These are phyloP conservation scores for Paraurostyla sp. DNA, from an alignment of 73 alveolate genomes.

Conservation along the genomic window DNA sequence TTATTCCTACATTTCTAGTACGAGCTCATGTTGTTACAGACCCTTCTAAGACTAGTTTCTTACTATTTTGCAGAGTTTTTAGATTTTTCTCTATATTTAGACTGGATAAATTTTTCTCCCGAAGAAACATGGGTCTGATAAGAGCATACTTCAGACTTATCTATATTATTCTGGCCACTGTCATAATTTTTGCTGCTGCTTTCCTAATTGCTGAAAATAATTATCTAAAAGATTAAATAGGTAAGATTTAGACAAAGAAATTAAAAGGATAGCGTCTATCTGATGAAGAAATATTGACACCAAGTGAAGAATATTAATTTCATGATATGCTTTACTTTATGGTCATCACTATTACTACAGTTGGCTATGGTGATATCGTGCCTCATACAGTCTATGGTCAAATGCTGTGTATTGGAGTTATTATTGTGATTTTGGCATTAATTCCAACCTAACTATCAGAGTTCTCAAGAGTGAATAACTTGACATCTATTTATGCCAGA, in stretches of 20 bases:
- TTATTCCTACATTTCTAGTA: conserved; percentile 80
- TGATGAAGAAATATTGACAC: conserved; percentile 25
- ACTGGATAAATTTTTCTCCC: conserved; percentile 72
- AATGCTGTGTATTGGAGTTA: conserved; percentile 80
- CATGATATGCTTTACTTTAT: conserved; percentile 87
- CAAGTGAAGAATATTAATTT: conserved; percentile 68
- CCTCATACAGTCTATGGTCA: conserved; percentile 89
- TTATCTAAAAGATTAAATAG: neutral
- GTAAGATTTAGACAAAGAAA: neutral
- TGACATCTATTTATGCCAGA: conserved; percentile 85
- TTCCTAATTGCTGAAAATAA: conserved; percentile 71
- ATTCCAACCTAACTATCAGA: conserved; percentile 74
- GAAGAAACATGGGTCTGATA: conserved; percentile 65
- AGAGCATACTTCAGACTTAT: conserved; percentile 61
- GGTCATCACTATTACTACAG: conserved; percentile 89
- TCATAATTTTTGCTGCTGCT: conserved; percentile 72
- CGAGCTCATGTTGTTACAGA: conserved; percentile 62
- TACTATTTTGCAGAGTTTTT: conserved; percentile 76
- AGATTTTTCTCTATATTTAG: conserved; percentile 72
- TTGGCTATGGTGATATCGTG: conserved; percentile 95
- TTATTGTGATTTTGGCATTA: conserved; percentile 78
- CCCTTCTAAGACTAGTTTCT: neutral
- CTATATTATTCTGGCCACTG: conserved; percentile 56
- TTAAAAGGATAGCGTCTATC: neutral
- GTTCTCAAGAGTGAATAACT: conserved; percentile 78